These are phyloP conservation scores for Orbilia javanica DNA, from an alignment of 2,329 filamentous ascomycete species.

Conservation along the genomic window DNA sequence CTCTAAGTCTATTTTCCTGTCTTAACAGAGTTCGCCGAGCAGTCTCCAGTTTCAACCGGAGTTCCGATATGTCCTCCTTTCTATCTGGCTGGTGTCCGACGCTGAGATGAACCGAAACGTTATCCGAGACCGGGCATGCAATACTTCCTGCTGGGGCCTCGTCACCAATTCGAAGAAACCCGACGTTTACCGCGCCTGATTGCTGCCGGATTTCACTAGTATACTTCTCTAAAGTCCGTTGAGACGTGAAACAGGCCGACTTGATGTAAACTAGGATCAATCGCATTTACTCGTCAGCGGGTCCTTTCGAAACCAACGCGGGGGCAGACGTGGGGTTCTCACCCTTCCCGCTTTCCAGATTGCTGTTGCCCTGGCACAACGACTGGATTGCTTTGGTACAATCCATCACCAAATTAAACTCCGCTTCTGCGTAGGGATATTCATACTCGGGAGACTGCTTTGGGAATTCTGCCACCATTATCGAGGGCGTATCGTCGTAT, in stretches of 20 bases:
- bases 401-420: conserved; percentile 68
- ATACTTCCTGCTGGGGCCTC: neutral
- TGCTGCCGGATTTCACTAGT: neutral
- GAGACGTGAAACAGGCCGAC: neutral
- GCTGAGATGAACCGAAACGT: conserved; percentile 8
- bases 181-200: neutral
- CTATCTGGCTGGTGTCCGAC: neutral
- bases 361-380: neutral
- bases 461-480: conserved; percentile 69
- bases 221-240: neutral
- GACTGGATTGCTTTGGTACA: conserved; percentile 9
- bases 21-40: conserved; percentile 16
- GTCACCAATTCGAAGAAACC: neutral
- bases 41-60: neutral
- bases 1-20: conserved; percentile 22
- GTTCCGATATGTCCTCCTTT: neutral
- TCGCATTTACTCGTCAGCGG: neutral
- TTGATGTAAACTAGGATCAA: conserved; percentile 19
- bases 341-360: neutral
- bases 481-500: conserved; percentile 71
- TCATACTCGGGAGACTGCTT: conserved; percentile 71
- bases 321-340: neutral
- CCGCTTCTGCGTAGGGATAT: conserved; percentile 69
- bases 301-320: neutral
- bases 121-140: neutral